Evolutionary conservation across 208 protist species (phyloP).

Genomic region (Plasmodiophora brassicae): DNA sequence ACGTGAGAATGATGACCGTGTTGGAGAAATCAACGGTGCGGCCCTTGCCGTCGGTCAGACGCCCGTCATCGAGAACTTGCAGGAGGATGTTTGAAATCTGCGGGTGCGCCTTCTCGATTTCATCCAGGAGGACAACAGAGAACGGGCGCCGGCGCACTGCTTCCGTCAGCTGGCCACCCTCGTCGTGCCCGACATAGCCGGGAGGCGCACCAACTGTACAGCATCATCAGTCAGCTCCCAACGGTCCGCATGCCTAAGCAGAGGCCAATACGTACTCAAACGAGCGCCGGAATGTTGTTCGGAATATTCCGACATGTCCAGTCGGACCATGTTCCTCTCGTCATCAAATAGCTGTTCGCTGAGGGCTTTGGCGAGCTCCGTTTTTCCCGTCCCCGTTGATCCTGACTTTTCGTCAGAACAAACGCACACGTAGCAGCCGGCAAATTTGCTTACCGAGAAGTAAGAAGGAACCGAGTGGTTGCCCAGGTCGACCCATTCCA

Average conservation of each 20-base stretch:
- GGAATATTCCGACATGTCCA: constrained; percentile 75
- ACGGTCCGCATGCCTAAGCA: constrained; percentile 65
- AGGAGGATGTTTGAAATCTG: constrained; percentile 64
- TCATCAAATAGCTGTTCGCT: constrained; percentile 54
- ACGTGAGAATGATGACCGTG: constrained; percentile 63
- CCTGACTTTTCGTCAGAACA: constrained; percentile 48
- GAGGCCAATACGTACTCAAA: constrained; percentile 57
- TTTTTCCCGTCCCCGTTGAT: constrained; percentile 73
- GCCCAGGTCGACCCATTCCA: constrained; percentile 48
- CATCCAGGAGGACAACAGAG: constrained; percentile 71
- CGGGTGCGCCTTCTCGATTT: constrained; percentile 75
- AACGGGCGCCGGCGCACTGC: constrained; percentile 58
- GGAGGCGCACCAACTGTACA: constrained; percentile 53
- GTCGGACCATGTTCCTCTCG: constrained; percentile 54
- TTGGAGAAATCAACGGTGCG: constrained; percentile 67
- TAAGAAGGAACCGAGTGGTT: constrained; percentile 65
- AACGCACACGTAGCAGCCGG: not conserved
- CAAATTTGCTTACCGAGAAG: constrained; percentile 14
- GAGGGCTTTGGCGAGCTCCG: constrained; percentile 71
- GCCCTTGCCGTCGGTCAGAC: constrained; percentile 71
- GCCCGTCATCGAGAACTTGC: constrained; percentile 70
- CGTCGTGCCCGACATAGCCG: constrained; percentile 59
- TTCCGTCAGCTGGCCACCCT: constrained; percentile 57
- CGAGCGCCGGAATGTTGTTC: constrained; percentile 60
- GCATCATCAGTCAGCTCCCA: constrained; percentile 64